phyloP scores from a whole-genome alignment of 2,329 filamentous ascomycete species.

The Penicillium sp. region DNA sequence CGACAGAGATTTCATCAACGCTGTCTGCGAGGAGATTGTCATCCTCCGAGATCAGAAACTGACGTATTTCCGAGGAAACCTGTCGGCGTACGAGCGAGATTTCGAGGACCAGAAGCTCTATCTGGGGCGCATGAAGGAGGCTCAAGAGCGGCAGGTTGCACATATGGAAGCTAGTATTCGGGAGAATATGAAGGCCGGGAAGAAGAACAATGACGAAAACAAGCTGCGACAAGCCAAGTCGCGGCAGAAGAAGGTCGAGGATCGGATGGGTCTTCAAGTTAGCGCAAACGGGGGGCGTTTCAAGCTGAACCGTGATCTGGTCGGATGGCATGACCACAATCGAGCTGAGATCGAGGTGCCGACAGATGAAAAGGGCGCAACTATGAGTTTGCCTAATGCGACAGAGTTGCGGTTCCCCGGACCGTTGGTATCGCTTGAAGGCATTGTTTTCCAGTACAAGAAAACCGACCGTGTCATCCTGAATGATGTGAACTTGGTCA shows the following conservation, averaged over 20 bases:
- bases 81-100: constrained; percentile 68
- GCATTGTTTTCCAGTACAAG: constrained; percentile 64
- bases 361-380: constrained; percentile 56
- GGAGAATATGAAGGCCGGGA: constrained; percentile 71
- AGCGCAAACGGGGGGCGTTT: constrained; percentile 70
- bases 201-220: constrained; percentile 76
- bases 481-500: constrained; percentile 63
- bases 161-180: constrained; percentile 77
- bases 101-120: constrained; percentile 64
- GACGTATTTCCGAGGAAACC: constrained; percentile 71
- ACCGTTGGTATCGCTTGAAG: constrained; percentile 69
- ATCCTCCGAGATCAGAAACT: constrained; percentile 71
- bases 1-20: constrained; percentile 75
- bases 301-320: constrained; percentile 73
- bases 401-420: constrained; percentile 72
- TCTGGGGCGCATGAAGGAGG: constrained; percentile 73
- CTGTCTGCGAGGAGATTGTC: constrained; percentile 72
- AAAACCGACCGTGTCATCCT: constrained; percentile 50
- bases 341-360: constrained; percentile 72
- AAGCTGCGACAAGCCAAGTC: constrained; percentile 83
- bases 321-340: constrained; percentile 58
- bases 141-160: constrained; percentile 74
- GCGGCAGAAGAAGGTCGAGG: constrained; percentile 78
- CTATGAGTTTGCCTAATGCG: constrained; percentile 60
- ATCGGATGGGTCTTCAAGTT: constrained; percentile 74